Evolutionary conservation across 768 basidiomycete genomes (phyloP), one percentile per base, ranked within the genome.

Genomic region (Pholiota conissans): DNA sequence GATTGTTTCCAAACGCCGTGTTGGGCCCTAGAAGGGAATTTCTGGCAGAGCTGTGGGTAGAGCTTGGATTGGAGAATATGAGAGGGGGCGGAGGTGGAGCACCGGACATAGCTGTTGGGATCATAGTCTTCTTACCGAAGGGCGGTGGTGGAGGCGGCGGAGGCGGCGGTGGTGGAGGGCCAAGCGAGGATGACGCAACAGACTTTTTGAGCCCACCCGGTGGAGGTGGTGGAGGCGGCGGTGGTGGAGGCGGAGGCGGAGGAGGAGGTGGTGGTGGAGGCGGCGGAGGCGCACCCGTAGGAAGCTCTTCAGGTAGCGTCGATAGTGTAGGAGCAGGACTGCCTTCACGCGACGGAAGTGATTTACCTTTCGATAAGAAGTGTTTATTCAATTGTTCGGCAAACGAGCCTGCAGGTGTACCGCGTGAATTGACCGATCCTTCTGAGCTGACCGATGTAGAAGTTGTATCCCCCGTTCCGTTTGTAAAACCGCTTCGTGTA

Each of bases 311-410:
- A 14, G 73, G 65, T 20, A 80, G 71, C 18, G 77, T 67, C 10
- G 78, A 68, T 37, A 77, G 69, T 11, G 52, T 51, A 28, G 68
- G 28, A 61, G 14, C 68, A 64, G 77, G 67, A 63, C 71, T 77
- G 29, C 69, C 66, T 35, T 78, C 73, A 13, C 73, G 64, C 26
- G 75, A 67, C 30, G 76, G 74, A 28, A 76, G 67, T 10, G 69
- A 67, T 56, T 80, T 74, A 22, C 81, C 82, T 69, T 79, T 77
- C 6, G 78, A 68, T 13, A 83, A 72, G 20, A 90, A 69, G 60
- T 84, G 86, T 65, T 82, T 81, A 40, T 75, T 78, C 45, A 90
- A 76, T 68, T 86, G 81, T 52, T 90, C 89, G 24, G 84, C 79
- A 49, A 88, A 76, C 1, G 83, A 77, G 20, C 77, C 82, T 35